Evolutionary conservation across 768 basidiomycete species (phyloP).

Genomic region (Piloderma croceum): DNA sequence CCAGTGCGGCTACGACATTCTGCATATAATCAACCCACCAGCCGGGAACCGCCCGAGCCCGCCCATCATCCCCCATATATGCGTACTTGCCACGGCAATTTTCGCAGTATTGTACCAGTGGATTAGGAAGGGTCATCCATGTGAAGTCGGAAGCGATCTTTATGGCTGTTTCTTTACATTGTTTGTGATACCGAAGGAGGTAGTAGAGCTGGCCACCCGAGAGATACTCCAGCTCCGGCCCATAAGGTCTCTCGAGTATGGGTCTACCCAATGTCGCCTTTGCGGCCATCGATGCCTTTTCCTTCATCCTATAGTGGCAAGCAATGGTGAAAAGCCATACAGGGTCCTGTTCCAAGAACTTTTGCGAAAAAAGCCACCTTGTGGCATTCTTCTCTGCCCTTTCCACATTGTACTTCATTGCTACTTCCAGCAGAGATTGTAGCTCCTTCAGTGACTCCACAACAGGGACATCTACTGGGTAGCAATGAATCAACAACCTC

Average conservation of each 20-base stretch:
- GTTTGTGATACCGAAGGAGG: slow-evolving; percentile 32
- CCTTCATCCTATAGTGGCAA: slow-evolving; percentile 29
- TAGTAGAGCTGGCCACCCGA: slow-evolving; percentile 31
- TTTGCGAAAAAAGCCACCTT: slow-evolving; percentile 20
- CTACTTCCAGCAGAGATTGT: slow-evolving; percentile 28
- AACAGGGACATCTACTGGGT: slow-evolving; percentile 30
- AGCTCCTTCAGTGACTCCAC: slow-evolving; percentile 31
- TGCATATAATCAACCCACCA: slow-evolving; percentile 31
- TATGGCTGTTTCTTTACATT: slow-evolving; percentile 25
- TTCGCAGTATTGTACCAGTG: background rate
- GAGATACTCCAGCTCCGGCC: slow-evolving; percentile 33
- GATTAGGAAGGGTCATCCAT: slow-evolving; percentile 19
- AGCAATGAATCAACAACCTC: slow-evolving; percentile 30
- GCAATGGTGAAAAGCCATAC: slow-evolving; percentile 37
- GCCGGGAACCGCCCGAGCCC: slow-evolving; percentile 2
- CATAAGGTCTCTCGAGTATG: slow-evolving; percentile 28
- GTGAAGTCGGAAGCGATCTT: slow-evolving; percentile 30
- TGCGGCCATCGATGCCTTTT: slow-evolving; percentile 31
- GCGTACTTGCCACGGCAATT: background rate
- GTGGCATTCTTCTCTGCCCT: slow-evolving; percentile 25
- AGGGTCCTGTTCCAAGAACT: slow-evolving; percentile 25
- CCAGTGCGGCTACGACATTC: slow-evolving; percentile 14
- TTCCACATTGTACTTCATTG: slow-evolving; percentile 36
- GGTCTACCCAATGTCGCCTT: slow-evolving; percentile 29
- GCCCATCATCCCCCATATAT: background rate